Evolutionary conservation across 2,329 filamentous ascomycete species (phyloP), one percentile per base, ranked within the genome.

Genomic region (Chrysosporium queenslandicum): DNA sequence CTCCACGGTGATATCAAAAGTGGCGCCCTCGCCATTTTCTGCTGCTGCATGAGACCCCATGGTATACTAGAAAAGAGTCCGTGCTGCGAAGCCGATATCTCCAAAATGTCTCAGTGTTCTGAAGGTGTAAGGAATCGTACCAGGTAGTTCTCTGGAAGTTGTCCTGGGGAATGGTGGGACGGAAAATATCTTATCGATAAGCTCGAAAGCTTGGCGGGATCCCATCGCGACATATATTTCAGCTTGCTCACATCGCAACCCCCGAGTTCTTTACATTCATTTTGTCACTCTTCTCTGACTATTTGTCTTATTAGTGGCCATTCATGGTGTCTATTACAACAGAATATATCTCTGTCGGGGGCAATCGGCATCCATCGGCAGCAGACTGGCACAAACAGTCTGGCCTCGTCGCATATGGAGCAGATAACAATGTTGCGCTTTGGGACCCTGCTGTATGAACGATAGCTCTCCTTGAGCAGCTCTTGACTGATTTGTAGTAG

Each of bases 321-420:
- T 60, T 57, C 59, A 71, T 71, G 69, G 65, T 66, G 50, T 66
- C 63, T 30, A 60, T 70, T 32, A 61, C 63, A 51, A 64, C 68
- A 18, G 73, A 76, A 40, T 81, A 78, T 61, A 74, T 92, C 59
- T 83, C 87, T 43, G 82, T 84, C 57, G 92, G 92, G 55, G 91
- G 88, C 43, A 98, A 97, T 68, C 79, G 91, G 61, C 87, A 97
- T 63, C 86, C 91, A 16, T 83, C 85, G 14, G 86, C 88, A 25
- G 90, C 91, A 25, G 91, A 97, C 71, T 98, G 92, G 92, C 82
- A 86, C 64, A 64, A 71, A 18, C 71, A 77, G 57, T 73, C 74
- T 18, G 86, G 85, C 8, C 66, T 89, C 41, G 75, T 98, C 50
- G 92, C 89, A 27, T 98, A 87, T 71, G 92, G 92, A 29, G 85